Percentiles rank a stretch among this genome's conserved stretches.
Evolutionary conservation across 345 rosid species (phyloP).

Genomic region (Linum trigynum): DNA sequence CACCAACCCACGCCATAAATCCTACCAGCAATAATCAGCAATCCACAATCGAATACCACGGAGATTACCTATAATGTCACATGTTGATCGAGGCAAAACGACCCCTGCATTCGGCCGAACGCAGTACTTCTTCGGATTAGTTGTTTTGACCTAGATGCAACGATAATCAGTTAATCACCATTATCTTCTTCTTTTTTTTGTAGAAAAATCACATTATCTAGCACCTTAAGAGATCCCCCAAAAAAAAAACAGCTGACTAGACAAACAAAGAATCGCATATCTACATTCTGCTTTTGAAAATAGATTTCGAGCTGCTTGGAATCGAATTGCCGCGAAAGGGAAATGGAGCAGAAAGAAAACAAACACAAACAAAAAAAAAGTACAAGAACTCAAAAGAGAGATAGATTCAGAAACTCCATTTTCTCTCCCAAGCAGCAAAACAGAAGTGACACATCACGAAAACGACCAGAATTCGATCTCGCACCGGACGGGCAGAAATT

Average conservation of each 20-base stretch:
- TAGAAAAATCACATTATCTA: not conserved
- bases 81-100: constrained; percentile 12
- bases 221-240: not conserved
- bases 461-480: not conserved
- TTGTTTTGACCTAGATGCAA: constrained; percentile 9
- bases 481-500: not conserved
- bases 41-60: not conserved
- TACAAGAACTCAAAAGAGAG: not conserved
- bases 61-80: constrained; percentile 7
- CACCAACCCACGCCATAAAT: not conserved
- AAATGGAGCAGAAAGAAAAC: not conserved
- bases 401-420: too few species aligned
- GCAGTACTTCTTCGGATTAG: constrained; percentile 15
- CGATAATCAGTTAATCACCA: not conserved
- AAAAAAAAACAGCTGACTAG: not conserved
- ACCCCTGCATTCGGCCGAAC: constrained; percentile 13
- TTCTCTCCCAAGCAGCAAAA: not conserved
- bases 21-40: not conserved
- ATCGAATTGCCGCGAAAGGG: not conserved
- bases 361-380: not conserved
- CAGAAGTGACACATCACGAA: not conserved
- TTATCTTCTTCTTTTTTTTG: too few species aligned
- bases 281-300: not conserved
- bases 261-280: not conserved
- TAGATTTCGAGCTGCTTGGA: not conserved